Evolutionary conservation across 371 early-diverging fungal genomes (phyloP), one percentile per base, ranked within the genome.

Genomic region (Rhizopus arrhizus): DNA sequence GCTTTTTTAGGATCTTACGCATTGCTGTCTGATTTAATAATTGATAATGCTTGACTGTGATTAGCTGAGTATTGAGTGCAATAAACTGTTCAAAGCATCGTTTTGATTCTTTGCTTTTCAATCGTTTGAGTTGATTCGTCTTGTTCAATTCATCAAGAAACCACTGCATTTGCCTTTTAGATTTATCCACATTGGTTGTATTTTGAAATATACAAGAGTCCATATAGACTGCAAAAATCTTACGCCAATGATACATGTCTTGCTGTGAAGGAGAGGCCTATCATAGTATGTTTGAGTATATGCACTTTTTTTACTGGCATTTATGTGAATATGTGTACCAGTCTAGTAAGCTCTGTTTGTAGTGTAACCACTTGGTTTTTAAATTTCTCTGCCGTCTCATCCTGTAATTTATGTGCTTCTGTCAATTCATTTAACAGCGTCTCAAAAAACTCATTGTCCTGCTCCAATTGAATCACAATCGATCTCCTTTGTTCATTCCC

Each of bases 1-100:
- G 91, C 64, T 92, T 92, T 71, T 93, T 93, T 22, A 92, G 69
- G 8, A 92, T 91, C 72, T 93, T 93, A 50, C 83, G 82, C 65
- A 92, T 84, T 5, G 91, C 91, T 6, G 86, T 88, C 42, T 86
- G 85, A 73, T 93, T 93, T 51, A 93, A 64, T 33, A 82, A 78
- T 59, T 86, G 85, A 65, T 90, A 88, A 53, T 85, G 86, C 52
- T 85, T 86, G 72, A 90, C 75, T 12, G 76, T 73, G 13, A 89
- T 80, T 16, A 91, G 65, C 51, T 89, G 87, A 8, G 80, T 72
- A 60, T 91, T 91, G 16, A 91, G 72, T 49, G 85, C 73, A 31
- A 85, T 73, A 53, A 89, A 88, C 11, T 82, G 81, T 49, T 78
- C 74, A 74, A 85, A 81, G 22, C 78, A 70, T 34, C 51, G 51